Conservation (phyloP, 208 protist species). For the Spongospora subterranea region DNA sequence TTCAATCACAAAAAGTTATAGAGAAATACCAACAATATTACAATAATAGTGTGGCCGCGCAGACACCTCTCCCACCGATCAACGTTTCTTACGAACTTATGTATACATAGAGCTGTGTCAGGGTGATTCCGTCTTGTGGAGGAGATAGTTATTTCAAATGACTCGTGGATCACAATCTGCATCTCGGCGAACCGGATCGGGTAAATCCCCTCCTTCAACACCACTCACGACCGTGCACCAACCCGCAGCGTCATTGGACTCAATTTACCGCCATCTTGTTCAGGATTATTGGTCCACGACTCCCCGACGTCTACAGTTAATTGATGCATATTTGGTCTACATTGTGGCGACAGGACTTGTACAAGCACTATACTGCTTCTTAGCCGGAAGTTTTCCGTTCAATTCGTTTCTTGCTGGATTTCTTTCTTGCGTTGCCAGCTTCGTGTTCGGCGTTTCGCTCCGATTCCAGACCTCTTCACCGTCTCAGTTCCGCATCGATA, state of each 20-base stretch:
- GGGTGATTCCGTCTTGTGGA: too few species aligned
- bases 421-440: constrained; percentile 68
- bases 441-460: constrained; percentile 67
- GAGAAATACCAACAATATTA: too few species aligned
- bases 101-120: too few species aligned
- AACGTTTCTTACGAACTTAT: too few species aligned
- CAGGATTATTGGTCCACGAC: neutral
- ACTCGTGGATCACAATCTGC: too few species aligned
- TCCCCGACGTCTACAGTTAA: constrained; percentile 36
- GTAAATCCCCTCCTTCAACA: too few species aligned
- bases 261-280: neutral
- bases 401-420: constrained; percentile 74
- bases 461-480: constrained; percentile 62
- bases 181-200: too few species aligned
- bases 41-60: too few species aligned
- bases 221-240: too few species aligned
- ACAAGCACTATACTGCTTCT: constrained; percentile 70
- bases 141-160: too few species aligned
- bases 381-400: constrained; percentile 72
- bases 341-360: constrained; percentile 61
- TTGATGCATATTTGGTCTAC: constrained; percentile 66
- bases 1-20: too few species aligned
- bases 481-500: constrained; percentile 58
- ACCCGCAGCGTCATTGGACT: neutral
- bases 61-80: too few species aligned